Evolutionary conservation across 2,329 filamentous ascomycete species (phyloP).

Genomic region (Penicillium expansum): DNA sequence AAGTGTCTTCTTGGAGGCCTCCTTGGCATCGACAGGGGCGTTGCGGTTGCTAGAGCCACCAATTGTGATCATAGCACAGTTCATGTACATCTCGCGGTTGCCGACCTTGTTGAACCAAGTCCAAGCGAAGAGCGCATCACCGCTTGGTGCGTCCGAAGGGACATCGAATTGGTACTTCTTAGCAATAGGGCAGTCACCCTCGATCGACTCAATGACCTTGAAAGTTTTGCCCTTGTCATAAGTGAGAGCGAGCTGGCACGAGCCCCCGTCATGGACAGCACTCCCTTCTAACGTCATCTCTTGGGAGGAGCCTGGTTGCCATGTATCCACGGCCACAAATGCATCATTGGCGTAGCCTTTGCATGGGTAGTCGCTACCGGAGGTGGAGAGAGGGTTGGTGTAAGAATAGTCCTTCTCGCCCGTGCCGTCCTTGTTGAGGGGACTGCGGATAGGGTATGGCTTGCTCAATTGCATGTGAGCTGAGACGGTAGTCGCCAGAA

Average conservation of each 20-base stretch:
- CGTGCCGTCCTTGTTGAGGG: constrained; percentile 46
- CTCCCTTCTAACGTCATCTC: constrained; percentile 63
- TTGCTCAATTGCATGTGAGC: constrained; percentile 57
- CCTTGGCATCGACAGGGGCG: background rate
- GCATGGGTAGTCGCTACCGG: constrained; percentile 70
- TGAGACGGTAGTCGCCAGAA: constrained; percentile 35
- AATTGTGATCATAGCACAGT: constrained; percentile 71
- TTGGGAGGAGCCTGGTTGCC: constrained; percentile 60
- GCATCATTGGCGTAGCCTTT: constrained; percentile 61
- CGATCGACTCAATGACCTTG: constrained; percentile 64
- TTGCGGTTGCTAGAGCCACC: constrained; percentile 22
- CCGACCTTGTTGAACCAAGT: constrained; percentile 74
- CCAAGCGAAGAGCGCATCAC: constrained; percentile 68
- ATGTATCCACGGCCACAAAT: constrained; percentile 59
- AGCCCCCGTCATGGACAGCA: constrained; percentile 66
- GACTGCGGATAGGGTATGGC: constrained; percentile 54
- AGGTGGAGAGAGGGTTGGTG: constrained; percentile 60
- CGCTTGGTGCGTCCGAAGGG: constrained; percentile 60
- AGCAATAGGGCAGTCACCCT: constrained; percentile 55
- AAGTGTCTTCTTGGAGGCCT: background rate
- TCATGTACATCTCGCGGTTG: constrained; percentile 85
- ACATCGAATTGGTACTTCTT: constrained; percentile 64
- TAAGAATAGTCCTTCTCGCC: constrained; percentile 67
- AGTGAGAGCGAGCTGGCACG: constrained; percentile 72
- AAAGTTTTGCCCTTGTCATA: constrained; percentile 70